These are phyloP conservation scores for Ophiostoma pallidulum DNA, from an alignment of 2,329 filamentous ascomycete species.

Conservation along the genomic window DNA sequence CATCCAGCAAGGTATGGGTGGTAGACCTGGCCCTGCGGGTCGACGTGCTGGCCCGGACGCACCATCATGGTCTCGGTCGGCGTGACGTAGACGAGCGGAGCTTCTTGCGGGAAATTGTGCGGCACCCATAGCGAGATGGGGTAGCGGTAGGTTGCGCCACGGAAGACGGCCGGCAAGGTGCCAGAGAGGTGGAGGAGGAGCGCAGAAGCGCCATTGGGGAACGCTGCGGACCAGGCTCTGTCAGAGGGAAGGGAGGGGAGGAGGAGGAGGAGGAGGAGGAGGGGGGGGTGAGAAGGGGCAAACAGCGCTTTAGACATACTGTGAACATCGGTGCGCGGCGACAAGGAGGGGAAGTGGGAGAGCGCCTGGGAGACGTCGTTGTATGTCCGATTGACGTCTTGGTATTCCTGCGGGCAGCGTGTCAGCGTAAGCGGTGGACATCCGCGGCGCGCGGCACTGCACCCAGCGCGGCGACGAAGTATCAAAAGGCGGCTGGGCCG, in stretches of 20 bases:
- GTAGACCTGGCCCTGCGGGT: conserved; percentile 85
- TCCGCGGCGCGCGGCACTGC: too few relatives aligned
- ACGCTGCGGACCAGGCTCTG: too few relatives aligned
- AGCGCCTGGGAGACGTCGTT: conserved; percentile 80
- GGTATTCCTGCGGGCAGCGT: conserved; percentile 61
- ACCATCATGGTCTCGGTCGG: conserved; percentile 84
- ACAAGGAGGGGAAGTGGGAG: conserved; percentile 66
- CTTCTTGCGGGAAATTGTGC: conserved; percentile 75
- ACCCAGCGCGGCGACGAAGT: too few relatives aligned
- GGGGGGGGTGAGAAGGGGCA: not conserved
- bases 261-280: conserved; percentile 7
- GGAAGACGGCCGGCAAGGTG: conserved; percentile 84
- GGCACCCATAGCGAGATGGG: conserved; percentile 90
- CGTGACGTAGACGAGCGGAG: conserved; percentile 80
- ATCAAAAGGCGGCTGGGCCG: too few relatives aligned
- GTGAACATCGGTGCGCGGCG: conserved; percentile 87
- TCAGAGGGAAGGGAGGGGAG: too few relatives aligned
- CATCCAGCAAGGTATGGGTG: conserved; percentile 92
- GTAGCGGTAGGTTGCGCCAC: conserved; percentile 82
- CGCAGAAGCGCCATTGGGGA: conserved; percentile 77
- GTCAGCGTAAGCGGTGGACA: not conserved
- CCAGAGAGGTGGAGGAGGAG: conserved; percentile 79
- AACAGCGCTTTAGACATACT: conserved; percentile 64
- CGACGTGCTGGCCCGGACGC: conserved; percentile 87
- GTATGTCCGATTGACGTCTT: conserved; percentile 86